These are phyloP conservation scores for Alternaria rosae DNA, from an alignment of 2,329 filamentous ascomycete species.

Conservation along the genomic window DNA sequence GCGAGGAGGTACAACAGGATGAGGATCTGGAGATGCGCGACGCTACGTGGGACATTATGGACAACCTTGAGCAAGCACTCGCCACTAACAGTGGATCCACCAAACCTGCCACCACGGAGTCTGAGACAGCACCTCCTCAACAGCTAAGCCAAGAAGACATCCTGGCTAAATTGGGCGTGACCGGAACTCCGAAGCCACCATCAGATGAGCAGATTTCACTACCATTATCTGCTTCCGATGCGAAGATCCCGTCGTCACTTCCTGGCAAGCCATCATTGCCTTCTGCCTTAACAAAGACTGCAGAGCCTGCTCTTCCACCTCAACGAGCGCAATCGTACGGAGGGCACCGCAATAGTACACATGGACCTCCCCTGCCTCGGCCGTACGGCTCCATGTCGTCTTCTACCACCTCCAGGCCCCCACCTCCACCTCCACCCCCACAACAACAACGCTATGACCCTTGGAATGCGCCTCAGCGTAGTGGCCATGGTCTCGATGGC, in stretches of 20 bases:
- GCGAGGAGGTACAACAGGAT: conserved; percentile 28
- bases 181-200: conserved; percentile 47
- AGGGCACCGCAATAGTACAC: conserved; percentile 21
- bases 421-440: conserved; percentile 35
- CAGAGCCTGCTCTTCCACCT: conserved; percentile 13
- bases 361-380: conserved; percentile 26
- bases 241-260: conserved; percentile 19
- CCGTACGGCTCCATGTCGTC: conserved; percentile 38
- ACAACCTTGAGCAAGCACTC: conserved; percentile 50
- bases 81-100: conserved; percentile 27
- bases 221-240: conserved; percentile 16
- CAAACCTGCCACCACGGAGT: conserved; percentile 7
- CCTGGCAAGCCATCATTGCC: conserved; percentile 27
- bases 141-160: conserved; percentile 47
- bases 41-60: conserved; percentile 49
- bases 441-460: conserved; percentile 27
- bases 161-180: conserved; percentile 47
- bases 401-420: conserved; percentile 15
- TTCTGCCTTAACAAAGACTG: background rate
- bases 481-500: conserved; percentile 25
- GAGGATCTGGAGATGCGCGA: conserved; percentile 47
- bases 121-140: conserved; percentile 5
- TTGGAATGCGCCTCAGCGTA: conserved; percentile 33
- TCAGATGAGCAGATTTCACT: conserved; percentile 30
- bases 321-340: conserved; percentile 34